phyloP scores from a whole-genome alignment of 75 land plant genomes.

The Azolla pinnata region DNA sequence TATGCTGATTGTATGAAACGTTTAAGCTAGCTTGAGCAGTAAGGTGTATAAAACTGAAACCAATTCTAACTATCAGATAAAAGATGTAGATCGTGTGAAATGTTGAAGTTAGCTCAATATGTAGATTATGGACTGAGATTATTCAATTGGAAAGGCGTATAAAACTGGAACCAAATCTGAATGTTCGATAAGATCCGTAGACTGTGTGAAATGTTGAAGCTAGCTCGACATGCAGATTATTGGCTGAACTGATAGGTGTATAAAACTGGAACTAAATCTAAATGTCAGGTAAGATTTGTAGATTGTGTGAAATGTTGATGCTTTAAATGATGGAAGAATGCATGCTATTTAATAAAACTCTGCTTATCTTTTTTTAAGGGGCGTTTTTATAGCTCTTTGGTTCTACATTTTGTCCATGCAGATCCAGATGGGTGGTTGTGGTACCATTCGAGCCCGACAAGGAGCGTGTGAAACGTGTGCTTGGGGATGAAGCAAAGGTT shows the following conservation, averaged over 20 bases:
- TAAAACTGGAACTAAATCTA: background rate
- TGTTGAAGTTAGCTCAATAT: background rate
- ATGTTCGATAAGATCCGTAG: background rate
- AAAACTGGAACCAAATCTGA: background rate
- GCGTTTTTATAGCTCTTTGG: background rate
- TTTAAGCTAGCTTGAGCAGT: background rate
- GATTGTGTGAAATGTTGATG: background rate
- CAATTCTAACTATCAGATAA: background rate
- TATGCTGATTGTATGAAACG: background rate
- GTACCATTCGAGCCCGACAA: conserved; percentile 69
- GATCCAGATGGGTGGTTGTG: conserved; percentile 22
- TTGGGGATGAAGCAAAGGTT: conserved; percentile 52
- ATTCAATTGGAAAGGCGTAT: no score
- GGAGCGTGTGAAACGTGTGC: conserved; percentile 39
- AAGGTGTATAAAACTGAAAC: no score
- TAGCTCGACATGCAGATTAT: background rate
- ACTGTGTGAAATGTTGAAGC: background rate
- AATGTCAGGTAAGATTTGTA: background rate
- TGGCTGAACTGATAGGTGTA: background rate
- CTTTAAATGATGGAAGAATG: background rate
- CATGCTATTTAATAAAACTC: background rate
- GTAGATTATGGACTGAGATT: background rate
- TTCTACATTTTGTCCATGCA: background rate
- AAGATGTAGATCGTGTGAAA: background rate
- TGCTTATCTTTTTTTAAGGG: background rate